Conservation (phyloP, 345 rosid species). For the Gossypium bickii region DNA sequence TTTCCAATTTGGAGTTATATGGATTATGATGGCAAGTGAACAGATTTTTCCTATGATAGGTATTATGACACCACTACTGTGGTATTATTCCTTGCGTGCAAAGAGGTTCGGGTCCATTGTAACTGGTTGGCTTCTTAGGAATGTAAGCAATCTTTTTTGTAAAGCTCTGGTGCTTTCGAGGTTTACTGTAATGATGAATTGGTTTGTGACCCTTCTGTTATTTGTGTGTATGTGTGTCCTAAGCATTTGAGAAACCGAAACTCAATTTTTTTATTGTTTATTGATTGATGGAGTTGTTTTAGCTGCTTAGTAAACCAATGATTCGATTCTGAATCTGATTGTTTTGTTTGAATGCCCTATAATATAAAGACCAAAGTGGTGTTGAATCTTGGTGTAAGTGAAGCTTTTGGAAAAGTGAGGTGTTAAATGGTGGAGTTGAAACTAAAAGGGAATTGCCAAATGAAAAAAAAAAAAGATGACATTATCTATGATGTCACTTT, state of each 20-base stretch:
- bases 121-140: conserved; percentile 79
- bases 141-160: conserved; percentile 70
- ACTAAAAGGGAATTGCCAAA: no score
- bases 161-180: conserved; percentile 89
- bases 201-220: conserved; percentile 36
- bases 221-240: background rate
- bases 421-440: no score
- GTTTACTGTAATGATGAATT: conserved; percentile 55
- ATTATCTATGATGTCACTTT: no score
- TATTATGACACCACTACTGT: conserved; percentile 53
- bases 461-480: no score
- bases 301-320: background rate
- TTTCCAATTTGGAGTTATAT: conserved; percentile 64
- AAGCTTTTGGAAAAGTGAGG: no score
- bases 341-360: background rate
- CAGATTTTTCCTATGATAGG: conserved; percentile 75
- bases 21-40: conserved; percentile 69
- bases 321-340: background rate
- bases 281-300: background rate
- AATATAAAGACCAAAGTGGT: background rate
- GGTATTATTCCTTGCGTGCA: conserved; percentile 64
- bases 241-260: background rate
- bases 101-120: conserved; percentile 87
- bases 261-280: background rate
- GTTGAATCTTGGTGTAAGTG: background rate